Evolutionary conservation across 257 asterid genomes (phyloP).

Genomic region (Solanum chilense): DNA sequence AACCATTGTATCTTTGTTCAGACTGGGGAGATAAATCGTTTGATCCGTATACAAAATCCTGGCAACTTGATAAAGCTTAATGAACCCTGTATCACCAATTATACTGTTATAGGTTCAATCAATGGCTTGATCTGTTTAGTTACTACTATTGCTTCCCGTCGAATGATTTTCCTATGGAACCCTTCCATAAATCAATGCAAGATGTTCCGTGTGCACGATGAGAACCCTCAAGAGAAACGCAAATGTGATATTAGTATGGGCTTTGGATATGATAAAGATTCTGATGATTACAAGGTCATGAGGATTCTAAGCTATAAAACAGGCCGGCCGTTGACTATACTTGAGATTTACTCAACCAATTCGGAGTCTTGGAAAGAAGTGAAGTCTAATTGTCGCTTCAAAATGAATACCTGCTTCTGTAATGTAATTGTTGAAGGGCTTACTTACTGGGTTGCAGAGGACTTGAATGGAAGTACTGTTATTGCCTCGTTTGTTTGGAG

Average conservation of each 20-base stretch:
- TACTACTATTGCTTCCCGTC: background rate
- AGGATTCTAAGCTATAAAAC: background rate
- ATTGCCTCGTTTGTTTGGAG: background rate
- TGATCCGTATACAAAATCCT: background rate
- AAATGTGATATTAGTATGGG: background rate
- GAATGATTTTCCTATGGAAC: background rate
- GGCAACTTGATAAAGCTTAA: background rate
- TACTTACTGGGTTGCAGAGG: background rate
- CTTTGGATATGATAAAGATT: background rate
- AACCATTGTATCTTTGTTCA: background rate
- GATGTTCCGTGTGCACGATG: background rate
- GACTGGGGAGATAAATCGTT: background rate
- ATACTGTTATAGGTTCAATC: background rate
- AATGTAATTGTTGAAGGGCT: background rate
- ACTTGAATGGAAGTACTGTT: background rate
- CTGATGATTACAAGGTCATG: conserved; percentile 1
- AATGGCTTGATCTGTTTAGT: background rate
- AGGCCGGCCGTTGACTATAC: background rate
- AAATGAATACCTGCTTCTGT: background rate
- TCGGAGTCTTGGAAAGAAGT: background rate
- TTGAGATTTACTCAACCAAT: background rate
- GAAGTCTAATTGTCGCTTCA: background rate
- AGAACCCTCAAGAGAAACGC: background rate
- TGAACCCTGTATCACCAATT: background rate
- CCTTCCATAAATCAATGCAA: background rate